These are phyloP conservation scores for Entoloma clypeatum DNA, from an alignment of 1,284 basidiomycete species.

Conservation along the genomic window DNA sequence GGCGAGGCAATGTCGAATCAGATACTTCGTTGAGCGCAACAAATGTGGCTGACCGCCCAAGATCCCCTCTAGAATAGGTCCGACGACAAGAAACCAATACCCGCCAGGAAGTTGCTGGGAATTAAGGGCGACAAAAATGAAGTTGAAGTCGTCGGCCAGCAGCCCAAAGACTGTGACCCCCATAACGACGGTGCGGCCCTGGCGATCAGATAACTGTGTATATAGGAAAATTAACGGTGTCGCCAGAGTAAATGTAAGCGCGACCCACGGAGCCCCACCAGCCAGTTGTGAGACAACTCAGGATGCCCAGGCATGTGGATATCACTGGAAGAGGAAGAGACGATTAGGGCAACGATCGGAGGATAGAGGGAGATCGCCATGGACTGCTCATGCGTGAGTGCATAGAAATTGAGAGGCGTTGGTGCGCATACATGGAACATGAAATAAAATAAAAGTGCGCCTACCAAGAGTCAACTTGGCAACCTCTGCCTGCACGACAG, in stretches of 20 bases:
- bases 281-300: constrained; percentile 72
- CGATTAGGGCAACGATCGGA: constrained; percentile 1
- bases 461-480: constrained; percentile 64
- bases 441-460: not conserved
- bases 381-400: no score
- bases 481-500: constrained; percentile 67
- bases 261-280: constrained; percentile 77
- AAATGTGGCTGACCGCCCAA: constrained; percentile 60
- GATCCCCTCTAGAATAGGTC: constrained; percentile 70
- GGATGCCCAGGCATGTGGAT: constrained; percentile 65
- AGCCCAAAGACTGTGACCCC: constrained; percentile 61
- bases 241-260: not conserved
- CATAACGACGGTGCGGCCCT: constrained; percentile 70
- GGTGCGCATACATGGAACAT: not conserved
- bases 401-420: constrained; percentile 3
- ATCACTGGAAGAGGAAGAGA: constrained; percentile 40
- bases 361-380: constrained; percentile 3
- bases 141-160: constrained; percentile 60
- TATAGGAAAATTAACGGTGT: constrained; percentile 4
- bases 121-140: constrained; percentile 63
- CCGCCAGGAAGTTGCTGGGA: constrained; percentile 67
- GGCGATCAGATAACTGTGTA: constrained; percentile 71
- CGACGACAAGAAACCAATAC: constrained; percentile 79
- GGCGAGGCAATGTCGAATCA: constrained; percentile 2
- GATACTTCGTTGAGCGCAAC: not conserved